Evolutionary conservation across 345 rosid species (phyloP).

Genomic region (Punica granatum): DNA sequence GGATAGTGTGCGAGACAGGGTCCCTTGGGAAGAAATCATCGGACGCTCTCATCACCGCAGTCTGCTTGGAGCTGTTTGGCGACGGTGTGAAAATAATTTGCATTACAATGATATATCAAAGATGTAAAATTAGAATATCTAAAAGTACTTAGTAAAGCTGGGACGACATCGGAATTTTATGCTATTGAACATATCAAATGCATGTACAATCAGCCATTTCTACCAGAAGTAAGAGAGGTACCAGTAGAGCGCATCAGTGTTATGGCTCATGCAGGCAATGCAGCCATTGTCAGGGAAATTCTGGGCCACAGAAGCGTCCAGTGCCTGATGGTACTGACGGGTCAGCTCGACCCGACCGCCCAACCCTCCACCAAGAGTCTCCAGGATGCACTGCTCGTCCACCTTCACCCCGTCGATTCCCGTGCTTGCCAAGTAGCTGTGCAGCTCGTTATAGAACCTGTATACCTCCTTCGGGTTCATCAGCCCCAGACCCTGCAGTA

Average conservation of each 20-base stretch:
- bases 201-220: too few relatives aligned
- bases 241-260: slow-evolving; percentile 94
- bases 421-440: slow-evolving; percentile 65
- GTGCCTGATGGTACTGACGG: slow-evolving; percentile 79
- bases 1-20: slow-evolving; percentile 87
- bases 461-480: slow-evolving; percentile 65
- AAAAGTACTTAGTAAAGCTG: not conserved
- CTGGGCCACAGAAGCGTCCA: slow-evolving; percentile 69
- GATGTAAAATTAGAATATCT: not conserved
- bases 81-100: not conserved
- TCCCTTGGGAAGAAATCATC: slow-evolving; percentile 94
- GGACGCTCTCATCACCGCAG: slow-evolving; percentile 85
- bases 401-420: slow-evolving; percentile 95
- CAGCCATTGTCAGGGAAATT: slow-evolving; percentile 84
- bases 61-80: slow-evolving; percentile 81
- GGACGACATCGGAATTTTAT: too few relatives aligned
- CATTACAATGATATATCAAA: not conserved
- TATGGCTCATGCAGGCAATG: slow-evolving; percentile 97
- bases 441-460: slow-evolving; percentile 71
- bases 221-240: too few relatives aligned
- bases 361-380: slow-evolving; percentile 70
- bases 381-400: slow-evolving; percentile 83
- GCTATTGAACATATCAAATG: too few relatives aligned
- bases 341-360: slow-evolving; percentile 91
- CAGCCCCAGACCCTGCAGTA: slow-evolving; percentile 54